Percentiles rank a stretch among this genome's conserved stretches.
These are phyloP conservation scores for Zasmidium cellare DNA, from an alignment of 2,329 filamentous ascomycete genomes.

Conservation along the genomic window DNA sequence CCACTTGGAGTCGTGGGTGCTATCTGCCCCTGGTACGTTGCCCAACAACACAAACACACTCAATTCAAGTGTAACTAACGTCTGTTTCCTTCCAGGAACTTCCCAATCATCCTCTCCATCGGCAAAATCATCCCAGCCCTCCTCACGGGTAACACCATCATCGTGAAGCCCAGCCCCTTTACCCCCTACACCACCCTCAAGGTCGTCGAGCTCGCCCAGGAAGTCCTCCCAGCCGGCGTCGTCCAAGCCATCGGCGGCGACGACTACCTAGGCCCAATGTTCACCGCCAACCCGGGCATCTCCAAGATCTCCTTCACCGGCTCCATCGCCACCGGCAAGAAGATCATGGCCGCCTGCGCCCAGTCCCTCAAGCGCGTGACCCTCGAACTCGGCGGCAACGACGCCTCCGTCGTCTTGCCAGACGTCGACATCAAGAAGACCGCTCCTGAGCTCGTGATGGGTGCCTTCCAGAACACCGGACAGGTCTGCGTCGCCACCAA, in stretches of 20 bases:
- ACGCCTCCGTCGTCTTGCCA: constrained; percentile 59
- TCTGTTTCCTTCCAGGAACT: constrained; percentile 36
- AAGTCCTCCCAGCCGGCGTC: constrained; percentile 63
- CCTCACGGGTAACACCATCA: constrained; percentile 48
- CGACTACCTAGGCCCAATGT: constrained; percentile 59
- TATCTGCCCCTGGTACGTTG: constrained; percentile 43
- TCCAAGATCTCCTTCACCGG: constrained; percentile 67
- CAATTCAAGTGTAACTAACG: constrained; percentile 4
- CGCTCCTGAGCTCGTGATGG: constrained; percentile 51
- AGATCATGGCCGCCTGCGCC: constrained; percentile 58
- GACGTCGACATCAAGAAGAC: constrained; percentile 58
- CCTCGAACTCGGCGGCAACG: constrained; percentile 64
- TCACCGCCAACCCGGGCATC: constrained; percentile 61
- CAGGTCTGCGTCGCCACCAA: constrained; percentile 58
- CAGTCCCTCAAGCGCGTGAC: constrained; percentile 62
- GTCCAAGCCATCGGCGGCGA: constrained; percentile 62
- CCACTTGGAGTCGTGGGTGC: constrained; percentile 50
- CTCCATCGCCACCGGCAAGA: constrained; percentile 61
- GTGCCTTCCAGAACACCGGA: constrained; percentile 59
- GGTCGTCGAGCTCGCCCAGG: constrained; percentile 58
- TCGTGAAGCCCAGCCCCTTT: constrained; percentile 48
- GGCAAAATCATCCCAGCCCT: constrained; percentile 60
- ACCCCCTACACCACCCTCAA: constrained; percentile 62
- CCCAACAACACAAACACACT: too few species aligned
- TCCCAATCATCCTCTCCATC: constrained; percentile 53